These are phyloP conservation scores for Epichloe bromicola DNA, from an alignment of 2,329 filamentous ascomycete species.

Conservation along the genomic window DNA sequence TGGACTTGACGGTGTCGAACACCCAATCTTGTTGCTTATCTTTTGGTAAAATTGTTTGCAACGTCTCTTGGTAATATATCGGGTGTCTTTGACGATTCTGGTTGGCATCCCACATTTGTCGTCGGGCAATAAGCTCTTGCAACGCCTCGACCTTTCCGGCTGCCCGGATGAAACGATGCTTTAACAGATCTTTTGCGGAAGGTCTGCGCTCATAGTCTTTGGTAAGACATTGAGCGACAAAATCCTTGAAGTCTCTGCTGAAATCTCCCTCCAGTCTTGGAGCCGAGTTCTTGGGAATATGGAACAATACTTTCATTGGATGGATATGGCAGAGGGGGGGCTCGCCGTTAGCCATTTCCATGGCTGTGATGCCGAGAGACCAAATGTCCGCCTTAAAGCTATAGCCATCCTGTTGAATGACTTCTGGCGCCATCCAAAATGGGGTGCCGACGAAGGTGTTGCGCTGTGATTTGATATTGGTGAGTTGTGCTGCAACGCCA, in stretches of 20 bases:
- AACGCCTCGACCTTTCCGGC: slow-evolving; percentile 81
- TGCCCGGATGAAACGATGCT: slow-evolving; percentile 75
- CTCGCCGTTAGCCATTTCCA: slow-evolving; percentile 79
- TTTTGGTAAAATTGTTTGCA: slow-evolving; percentile 55
- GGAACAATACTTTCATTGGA: slow-evolving; percentile 86
- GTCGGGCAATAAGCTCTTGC: slow-evolving; percentile 74
- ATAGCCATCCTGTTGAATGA: slow-evolving; percentile 72
- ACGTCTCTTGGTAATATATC: slow-evolving; percentile 87
- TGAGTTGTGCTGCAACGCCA: slow-evolving; percentile 89
- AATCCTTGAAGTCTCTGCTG: slow-evolving; percentile 87
- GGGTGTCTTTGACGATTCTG: slow-evolving; percentile 56
- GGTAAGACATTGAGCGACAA: slow-evolving; percentile 76
- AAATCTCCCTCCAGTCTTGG: slow-evolving; percentile 77
- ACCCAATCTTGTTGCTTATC: slow-evolving; percentile 80
- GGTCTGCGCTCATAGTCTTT: slow-evolving; percentile 82
- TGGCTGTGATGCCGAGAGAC: slow-evolving; percentile 84
- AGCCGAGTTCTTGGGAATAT: slow-evolving; percentile 79
- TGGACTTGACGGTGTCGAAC: slow-evolving; percentile 83
- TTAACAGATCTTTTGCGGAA: slow-evolving; percentile 73
- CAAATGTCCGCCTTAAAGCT: slow-evolving; percentile 91
- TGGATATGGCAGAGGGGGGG: slow-evolving; percentile 78
- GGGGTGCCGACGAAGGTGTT: slow-evolving; percentile 97
- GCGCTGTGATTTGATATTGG: slow-evolving; percentile 92
- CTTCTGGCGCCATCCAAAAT: slow-evolving; percentile 94
- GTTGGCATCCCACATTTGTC: slow-evolving; percentile 69